Conservation (phyloP, 352 stramenopile species). For the Phytophthora sansomeana region DNA sequence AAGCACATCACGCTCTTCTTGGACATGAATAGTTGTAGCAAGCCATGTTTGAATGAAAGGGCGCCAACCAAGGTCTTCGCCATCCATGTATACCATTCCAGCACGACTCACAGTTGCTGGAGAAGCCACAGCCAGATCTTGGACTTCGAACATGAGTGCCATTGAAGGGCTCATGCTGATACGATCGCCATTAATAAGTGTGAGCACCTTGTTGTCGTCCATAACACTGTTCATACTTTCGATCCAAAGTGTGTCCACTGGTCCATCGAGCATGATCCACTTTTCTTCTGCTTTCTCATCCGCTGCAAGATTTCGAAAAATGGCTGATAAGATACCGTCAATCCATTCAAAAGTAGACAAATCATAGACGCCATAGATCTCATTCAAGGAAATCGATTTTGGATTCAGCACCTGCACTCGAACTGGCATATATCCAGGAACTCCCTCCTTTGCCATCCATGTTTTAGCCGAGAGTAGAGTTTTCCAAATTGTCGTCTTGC, state of each 20-base stretch:
- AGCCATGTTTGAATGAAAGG: constrained; percentile 86
- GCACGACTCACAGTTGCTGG: constrained; percentile 94
- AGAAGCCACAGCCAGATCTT: constrained; percentile 94
- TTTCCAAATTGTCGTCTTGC: constrained; percentile 92
- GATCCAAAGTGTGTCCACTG: constrained; percentile 91
- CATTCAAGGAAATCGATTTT: constrained; percentile 90
- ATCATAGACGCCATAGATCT: constrained; percentile 93
- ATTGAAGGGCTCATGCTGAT: constrained; percentile 89
- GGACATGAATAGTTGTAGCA: constrained; percentile 59
- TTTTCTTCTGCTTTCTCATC: constrained; percentile 86
- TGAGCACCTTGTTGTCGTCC: constrained; percentile 91
- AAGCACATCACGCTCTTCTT: constrained; percentile 78
- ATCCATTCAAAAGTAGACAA: constrained; percentile 90
- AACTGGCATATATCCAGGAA: constrained; percentile 84
- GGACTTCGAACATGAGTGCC: constrained; percentile 95
- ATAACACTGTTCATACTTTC: constrained; percentile 93
- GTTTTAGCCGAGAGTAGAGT: constrained; percentile 80
- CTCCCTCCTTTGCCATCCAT: constrained; percentile 73
- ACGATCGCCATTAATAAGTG: constrained; percentile 87
- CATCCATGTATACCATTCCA: constrained; percentile 95
- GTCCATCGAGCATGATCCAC: constrained; percentile 91
- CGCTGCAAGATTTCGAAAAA: constrained; percentile 80
- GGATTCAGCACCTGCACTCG: constrained; percentile 89
- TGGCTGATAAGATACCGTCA: constrained; percentile 84
- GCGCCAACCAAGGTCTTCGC: constrained; percentile 82